Conservation (phyloP, 495 filamentous ascomycete species). For the Thermothielavioides terrestris region DNA sequence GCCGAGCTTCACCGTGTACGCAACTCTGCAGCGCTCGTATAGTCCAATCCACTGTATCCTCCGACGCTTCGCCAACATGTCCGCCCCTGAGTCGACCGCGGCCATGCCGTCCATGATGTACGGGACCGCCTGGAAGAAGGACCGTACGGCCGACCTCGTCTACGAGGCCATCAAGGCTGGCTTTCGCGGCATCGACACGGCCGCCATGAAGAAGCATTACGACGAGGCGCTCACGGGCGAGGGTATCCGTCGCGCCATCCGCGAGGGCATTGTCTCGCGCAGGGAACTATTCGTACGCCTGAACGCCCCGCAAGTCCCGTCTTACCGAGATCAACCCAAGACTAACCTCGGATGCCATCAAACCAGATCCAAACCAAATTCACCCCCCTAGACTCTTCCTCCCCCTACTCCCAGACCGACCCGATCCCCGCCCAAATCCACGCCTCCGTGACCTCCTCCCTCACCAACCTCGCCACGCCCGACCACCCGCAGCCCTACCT, state of each 20-base stretch:
- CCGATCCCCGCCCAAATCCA: conserved; percentile 52
- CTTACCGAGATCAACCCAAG: too few relatives aligned
- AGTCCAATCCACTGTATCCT: background rate
- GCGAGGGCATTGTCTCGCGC: conserved; percentile 48
- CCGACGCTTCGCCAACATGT: conserved; percentile 6
- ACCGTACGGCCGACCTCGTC: conserved; percentile 56
- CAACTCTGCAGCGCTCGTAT: background rate
- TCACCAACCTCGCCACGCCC: conserved; percentile 50
- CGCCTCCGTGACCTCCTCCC: conserved; percentile 55
- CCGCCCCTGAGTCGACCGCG: conserved; percentile 6
- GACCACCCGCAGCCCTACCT: conserved; percentile 46
- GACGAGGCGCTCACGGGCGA: conserved; percentile 62
- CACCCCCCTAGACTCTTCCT: conserved; percentile 53
- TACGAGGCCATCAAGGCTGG: conserved; percentile 59
- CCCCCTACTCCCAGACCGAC: conserved; percentile 51
- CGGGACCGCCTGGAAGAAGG: conserved; percentile 86
- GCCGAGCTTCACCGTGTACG: background rate
- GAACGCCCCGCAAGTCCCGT: too few relatives aligned
- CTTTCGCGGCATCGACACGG: conserved; percentile 70
- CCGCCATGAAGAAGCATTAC: conserved; percentile 73
- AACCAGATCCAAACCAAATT: conserved; percentile 74
- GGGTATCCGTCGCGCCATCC: conserved; percentile 51
- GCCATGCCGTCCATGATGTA: conserved; percentile 58
- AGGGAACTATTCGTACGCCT: conserved; percentile 45
- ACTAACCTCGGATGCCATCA: too few relatives aligned